Percentiles rank a stretch among this genome's conserved stretches.
These are phyloP conservation scores for Ogataea saltuana DNA, from an alignment of 805 yeast genomes.

Conservation along the genomic window DNA sequence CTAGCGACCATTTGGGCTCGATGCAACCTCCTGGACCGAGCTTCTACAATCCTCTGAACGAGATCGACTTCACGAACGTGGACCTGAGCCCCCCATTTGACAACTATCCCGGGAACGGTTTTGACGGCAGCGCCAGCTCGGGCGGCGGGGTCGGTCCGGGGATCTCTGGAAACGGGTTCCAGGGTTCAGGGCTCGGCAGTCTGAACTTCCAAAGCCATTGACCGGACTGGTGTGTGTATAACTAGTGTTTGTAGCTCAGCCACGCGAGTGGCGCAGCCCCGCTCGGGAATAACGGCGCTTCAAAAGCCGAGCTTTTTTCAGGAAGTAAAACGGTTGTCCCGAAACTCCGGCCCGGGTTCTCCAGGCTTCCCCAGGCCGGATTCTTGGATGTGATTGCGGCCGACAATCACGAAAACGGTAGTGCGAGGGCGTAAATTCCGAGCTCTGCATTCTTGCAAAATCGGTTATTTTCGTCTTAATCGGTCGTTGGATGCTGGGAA, in stretches of 20 bases:
- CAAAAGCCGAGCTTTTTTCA: neutral
- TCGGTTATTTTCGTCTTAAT: neutral
- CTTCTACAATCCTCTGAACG: constrained; percentile 36
- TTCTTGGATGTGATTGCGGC: constrained; percentile 2
- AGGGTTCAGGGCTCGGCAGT: constrained; percentile 21
- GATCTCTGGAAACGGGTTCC: constrained; percentile 8
- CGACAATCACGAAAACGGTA: too few species aligned
- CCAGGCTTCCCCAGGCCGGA: too few species aligned
- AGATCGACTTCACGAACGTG: constrained; percentile 41
- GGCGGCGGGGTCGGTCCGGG: too few species aligned
- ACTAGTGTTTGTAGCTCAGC: neutral
- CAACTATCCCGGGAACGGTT: constrained; percentile 15
- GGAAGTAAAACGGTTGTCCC: too few species aligned
- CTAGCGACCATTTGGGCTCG: constrained; percentile 12
- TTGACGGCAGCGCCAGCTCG: too few species aligned
- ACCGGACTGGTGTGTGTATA: neutral
- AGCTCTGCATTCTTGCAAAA: neutral
- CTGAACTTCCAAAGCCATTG: constrained; percentile 16
- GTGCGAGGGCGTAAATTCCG: constrained; percentile 7
- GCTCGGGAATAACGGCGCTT: constrained; percentile 13
- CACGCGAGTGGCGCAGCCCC: too few species aligned
- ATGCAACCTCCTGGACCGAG: constrained; percentile 11
- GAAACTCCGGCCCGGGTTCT: too few species aligned
- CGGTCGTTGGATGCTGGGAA: too few species aligned
- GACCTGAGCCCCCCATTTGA: constrained; percentile 34